These are phyloP conservation scores for Tolypocladium sp. DNA, from an alignment of 2,329 filamentous ascomycete species.

Conservation along the genomic window DNA sequence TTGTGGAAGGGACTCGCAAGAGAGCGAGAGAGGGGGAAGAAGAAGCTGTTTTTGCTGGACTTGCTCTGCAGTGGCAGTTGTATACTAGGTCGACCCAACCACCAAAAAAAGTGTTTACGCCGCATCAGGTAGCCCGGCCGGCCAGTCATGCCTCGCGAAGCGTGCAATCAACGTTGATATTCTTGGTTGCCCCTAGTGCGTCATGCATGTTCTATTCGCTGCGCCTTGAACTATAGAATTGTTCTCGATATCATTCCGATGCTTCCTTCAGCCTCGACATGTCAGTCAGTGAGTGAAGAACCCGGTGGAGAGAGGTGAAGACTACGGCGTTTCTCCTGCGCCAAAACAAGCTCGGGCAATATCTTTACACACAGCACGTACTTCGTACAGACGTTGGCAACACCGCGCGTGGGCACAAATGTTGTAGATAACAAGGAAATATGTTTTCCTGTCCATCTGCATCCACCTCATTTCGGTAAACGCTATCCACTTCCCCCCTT, in stretches of 20 bases:
- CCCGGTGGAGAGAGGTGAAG: neutral
- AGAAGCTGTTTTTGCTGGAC: neutral
- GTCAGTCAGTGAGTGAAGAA: neutral
- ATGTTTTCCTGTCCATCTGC: neutral
- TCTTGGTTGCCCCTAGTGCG: neutral
- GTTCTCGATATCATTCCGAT: neutral
- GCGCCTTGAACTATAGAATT: neutral
- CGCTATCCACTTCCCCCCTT: neutral
- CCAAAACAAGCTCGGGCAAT: neutral
- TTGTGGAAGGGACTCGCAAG: neutral
- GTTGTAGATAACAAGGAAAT: neutral
- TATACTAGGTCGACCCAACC: neutral
- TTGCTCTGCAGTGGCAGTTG: neutral
- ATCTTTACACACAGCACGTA: neutral
- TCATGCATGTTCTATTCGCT: neutral
- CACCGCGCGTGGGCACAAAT: neutral
- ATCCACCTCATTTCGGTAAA: neutral
- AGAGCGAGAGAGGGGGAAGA: neutral
- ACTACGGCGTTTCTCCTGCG: neutral
- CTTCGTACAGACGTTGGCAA: neutral
- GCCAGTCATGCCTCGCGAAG: neutral
- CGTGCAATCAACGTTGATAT: neutral
- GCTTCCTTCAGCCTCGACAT: neutral
- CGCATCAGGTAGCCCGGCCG: neutral
- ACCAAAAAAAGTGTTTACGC: neutral